A percentile compares a stretch with the other conserved stretches of the same genome.
Conservation (phyloP, 2,329 filamentous ascomycete species). For the Aspergillus calidoustus region DNA sequence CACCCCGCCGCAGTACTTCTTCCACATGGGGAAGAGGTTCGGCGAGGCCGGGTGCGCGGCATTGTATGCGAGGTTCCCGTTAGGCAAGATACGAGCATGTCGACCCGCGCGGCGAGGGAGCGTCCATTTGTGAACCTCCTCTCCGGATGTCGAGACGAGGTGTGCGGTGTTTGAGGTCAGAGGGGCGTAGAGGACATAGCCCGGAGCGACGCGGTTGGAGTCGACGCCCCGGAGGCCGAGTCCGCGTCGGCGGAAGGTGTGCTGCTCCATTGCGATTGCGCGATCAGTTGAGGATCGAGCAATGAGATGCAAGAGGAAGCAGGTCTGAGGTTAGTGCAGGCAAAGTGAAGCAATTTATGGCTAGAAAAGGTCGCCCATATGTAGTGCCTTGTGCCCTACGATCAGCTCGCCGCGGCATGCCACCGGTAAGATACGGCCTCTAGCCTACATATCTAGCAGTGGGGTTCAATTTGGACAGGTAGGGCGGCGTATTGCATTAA, state of each 20-base stretch:
- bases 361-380: background rate
- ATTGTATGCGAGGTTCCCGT: conserved; percentile 53
- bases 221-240: conserved; percentile 48
- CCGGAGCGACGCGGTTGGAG: conserved; percentile 41
- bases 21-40: conserved; percentile 49
- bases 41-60: conserved; percentile 46
- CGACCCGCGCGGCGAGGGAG: conserved; percentile 48
- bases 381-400: background rate
- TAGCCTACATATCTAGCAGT: too few relatives aligned
- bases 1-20: conserved; percentile 53
- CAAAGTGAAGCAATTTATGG: conserved; percentile 2
- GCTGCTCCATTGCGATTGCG: conserved; percentile 46
- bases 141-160: conserved; percentile 47
- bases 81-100: conserved; percentile 50
- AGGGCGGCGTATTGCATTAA: too few relatives aligned
- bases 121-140: conserved; percentile 51
- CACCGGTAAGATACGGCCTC: conserved; percentile 22
- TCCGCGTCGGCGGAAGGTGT: conserved; percentile 48
- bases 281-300: background rate
- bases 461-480: too few relatives aligned
- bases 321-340: background rate
- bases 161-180: conserved; percentile 48
- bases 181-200: conserved; percentile 49
- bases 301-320: background rate
- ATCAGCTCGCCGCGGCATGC: conserved; percentile 32